These are phyloP conservation scores for Corinectria fuckeliana DNA, from an alignment of 2,329 filamentous ascomycete species.

Conservation along the genomic window DNA sequence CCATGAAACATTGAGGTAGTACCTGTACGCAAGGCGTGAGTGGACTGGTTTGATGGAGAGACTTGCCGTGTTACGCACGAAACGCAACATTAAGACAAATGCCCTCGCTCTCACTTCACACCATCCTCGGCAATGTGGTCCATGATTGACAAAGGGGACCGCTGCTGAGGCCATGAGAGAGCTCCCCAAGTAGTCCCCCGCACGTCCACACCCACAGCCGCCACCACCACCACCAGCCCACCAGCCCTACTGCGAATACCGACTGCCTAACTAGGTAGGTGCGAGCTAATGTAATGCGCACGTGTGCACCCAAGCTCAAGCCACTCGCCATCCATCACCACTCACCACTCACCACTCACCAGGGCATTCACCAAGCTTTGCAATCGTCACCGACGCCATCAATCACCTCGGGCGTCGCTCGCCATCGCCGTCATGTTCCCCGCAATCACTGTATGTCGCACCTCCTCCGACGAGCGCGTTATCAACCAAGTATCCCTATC, in stretches of 20 bases:
- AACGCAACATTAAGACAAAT: not conserved
- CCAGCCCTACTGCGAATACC: conserved; percentile 10
- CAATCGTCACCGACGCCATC: not conserved
- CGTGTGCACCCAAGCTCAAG: conserved; percentile 13
- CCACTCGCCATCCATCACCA: not conserved
- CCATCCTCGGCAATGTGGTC: not conserved
- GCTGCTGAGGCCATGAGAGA: not conserved
- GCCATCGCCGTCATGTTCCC: not conserved
- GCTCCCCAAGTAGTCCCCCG: not conserved
- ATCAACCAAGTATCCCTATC: not conserved
- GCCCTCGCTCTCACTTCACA: not conserved
- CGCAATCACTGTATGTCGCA: not conserved
- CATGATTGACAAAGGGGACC: not conserved
- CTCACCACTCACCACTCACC: no score
- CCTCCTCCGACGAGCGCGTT: not conserved
- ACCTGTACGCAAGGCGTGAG: no score
- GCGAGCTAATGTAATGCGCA: conserved; percentile 20
- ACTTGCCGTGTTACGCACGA: not conserved
- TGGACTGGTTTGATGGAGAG: no score
- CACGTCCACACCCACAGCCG: not conserved
- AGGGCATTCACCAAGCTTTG: conserved; percentile 9
- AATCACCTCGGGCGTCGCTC: not conserved
- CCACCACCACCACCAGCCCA: not conserved
- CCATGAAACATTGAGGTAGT: no score
- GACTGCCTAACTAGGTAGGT: conserved; percentile 18